phyloP scores from a whole-genome alignment of 345 rosid genomes.

The Balakata baccata region DNA sequence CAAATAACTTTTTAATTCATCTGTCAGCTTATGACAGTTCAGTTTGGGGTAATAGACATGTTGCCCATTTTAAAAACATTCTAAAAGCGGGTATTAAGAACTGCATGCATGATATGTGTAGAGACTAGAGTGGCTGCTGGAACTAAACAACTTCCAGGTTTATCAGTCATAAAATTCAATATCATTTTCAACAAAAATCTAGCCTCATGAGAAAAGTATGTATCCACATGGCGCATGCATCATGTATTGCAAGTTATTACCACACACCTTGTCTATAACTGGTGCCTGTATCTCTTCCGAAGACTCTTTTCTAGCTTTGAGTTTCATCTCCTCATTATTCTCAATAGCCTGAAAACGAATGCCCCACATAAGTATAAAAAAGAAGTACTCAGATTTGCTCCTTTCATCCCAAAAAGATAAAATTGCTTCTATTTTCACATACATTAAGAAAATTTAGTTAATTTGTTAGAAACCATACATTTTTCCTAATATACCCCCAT shows the following conservation, averaged over 20 bases:
- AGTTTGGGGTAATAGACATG: background rate
- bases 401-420: too few species aligned
- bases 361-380: conserved; percentile 15
- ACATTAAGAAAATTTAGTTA: too few species aligned
- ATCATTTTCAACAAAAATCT: background rate
- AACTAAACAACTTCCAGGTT: background rate
- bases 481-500: too few species aligned
- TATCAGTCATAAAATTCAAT: too few species aligned
- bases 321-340: conserved; percentile 70
- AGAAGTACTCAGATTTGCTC: too few species aligned
- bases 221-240: too few species aligned
- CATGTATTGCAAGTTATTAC: background rate
- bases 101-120: background rate
- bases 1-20: too few species aligned
- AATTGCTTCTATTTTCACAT: too few species aligned
- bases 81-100: background rate
- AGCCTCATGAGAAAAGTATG: background rate
- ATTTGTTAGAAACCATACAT: too few species aligned
- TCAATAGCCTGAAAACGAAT: conserved; percentile 54
- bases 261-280: conserved; percentile 62
- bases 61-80: background rate
- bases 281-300: conserved; percentile 59
- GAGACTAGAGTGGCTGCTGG: background rate
- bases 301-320: conserved; percentile 66
- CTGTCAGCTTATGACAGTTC: background rate